Evolutionary conservation across 1,284 basidiomycete genomes (phyloP), one percentile per base, ranked within the genome.

Genomic region (Ustilago xerochloae): DNA sequence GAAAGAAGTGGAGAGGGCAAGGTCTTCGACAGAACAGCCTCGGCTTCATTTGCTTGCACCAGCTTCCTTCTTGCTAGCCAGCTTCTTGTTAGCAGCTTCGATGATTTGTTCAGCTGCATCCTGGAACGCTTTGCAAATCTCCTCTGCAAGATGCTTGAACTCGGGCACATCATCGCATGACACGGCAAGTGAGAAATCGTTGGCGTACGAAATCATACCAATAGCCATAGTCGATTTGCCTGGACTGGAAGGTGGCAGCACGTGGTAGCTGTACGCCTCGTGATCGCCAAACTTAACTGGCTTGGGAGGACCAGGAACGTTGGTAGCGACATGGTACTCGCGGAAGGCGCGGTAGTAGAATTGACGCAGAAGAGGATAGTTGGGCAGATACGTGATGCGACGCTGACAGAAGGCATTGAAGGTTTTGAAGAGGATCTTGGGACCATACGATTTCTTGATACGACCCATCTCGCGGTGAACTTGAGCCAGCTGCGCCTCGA

Each of bases 121-220:
- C 53, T 82, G 78, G 75, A 84, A 84, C 4, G 81, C 75, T 8
- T 64, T 52, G 59, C 81, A 83, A 32, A 84, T 79, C 54, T 75
- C 74, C 36, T 73, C 50, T 12, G 82, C 77, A 7, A 84, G 59
- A 8, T 71, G 55, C 32, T 61, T 30, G 41, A 83, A 80, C 67
- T 81, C 80, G 48, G 72, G 75, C 51, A 80, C 80, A n/a, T 81
- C 81, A 58, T 84, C 82, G 74, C 81, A 82, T 45, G 77, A 78
- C 4, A 84, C 80, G 5, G 80, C 81, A n/a, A 84, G 69, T 28
- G 77, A 80, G 41, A 84, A 83, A 59, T 78, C 68, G 41, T 73
- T 61, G 36, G 79, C 82, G 49, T 84, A 84, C 57, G 75, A 79
- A 59, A 84, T 84, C 80, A 82, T 82, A 43, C 82, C 82, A 51